Evolutionary conservation across 2,329 filamentous ascomycete genomes (phyloP).

Genomic region (Calonectria crousiana): DNA sequence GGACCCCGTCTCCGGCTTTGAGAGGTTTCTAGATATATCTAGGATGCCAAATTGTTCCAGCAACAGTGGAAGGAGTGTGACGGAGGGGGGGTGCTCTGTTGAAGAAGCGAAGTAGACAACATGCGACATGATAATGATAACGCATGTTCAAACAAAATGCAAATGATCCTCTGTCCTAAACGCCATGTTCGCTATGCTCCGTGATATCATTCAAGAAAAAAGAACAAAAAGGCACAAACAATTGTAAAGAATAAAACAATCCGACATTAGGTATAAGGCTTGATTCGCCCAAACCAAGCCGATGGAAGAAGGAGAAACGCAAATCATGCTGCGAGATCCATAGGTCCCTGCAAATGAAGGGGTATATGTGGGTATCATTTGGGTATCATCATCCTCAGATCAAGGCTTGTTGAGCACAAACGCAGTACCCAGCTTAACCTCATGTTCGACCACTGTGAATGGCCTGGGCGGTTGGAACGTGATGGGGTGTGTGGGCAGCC

Average conservation of each 20-base stretch:
- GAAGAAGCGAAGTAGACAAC: conserved; percentile 27
- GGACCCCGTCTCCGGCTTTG: conserved; percentile 20
- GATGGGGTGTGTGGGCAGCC: conserved; percentile 47
- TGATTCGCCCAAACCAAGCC: conserved; percentile 31
- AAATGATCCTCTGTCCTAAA: conserved; percentile 45
- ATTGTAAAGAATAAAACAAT: conserved; percentile 29
- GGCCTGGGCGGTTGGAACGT: conserved; percentile 55
- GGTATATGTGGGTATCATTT: conserved; percentile 48
- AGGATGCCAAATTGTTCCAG: background rate
- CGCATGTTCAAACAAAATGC: conserved; percentile 40
- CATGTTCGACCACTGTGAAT: conserved; percentile 67
- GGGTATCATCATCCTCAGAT: conserved; percentile 41
- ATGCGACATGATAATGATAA: conserved; percentile 31
- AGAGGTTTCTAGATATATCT: conserved; percentile 28
- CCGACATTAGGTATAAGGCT: conserved; percentile 26
- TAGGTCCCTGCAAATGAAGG: conserved; percentile 34
- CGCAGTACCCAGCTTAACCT: conserved; percentile 54
- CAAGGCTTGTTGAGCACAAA: conserved; percentile 28
- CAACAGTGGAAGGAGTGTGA: conserved; percentile 13
- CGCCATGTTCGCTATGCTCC: conserved; percentile 58
- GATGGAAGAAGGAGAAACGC: conserved; percentile 35
- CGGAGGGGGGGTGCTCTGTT: conserved; percentile 25
- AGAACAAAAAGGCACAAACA: conserved; percentile 33
- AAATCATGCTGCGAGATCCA: conserved; percentile 34
- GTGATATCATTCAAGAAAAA: conserved; percentile 41